Percentiles rank a stretch among this genome's conserved stretches.
Conservation (phyloP, 768 basidiomycete species). For the Cyclocybe cylindracea region DNA sequence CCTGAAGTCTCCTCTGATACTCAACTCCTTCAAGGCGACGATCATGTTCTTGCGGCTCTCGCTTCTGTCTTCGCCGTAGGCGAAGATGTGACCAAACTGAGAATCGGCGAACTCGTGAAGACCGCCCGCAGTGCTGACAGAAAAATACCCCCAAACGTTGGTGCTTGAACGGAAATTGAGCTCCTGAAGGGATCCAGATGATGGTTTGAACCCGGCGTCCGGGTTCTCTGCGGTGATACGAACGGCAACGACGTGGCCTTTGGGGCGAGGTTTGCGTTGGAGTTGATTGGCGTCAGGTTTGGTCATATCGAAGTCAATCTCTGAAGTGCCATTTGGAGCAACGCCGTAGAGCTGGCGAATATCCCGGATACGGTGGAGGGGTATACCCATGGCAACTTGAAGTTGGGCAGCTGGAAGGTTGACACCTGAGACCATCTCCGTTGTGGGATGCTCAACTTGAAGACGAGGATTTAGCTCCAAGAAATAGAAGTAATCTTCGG, state of each 20-base stretch:
- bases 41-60: conserved; percentile 99
- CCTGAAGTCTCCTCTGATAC: conserved; percentile 98
- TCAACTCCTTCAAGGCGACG: conserved; percentile 95
- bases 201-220: conserved; percentile 99
- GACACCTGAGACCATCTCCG: conserved; percentile 99
- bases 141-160: conserved; percentile 99
- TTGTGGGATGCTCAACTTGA: conserved; percentile 99
- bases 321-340: conserved; percentile 82
- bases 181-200: conserved; percentile 94
- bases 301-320: conserved; percentile 96
- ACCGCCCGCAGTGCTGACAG: conserved; percentile 92
- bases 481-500: conserved; percentile 95
- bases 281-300: conserved; percentile 85
- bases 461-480: conserved; percentile 98
- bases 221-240: conserved; percentile 99
- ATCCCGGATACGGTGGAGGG: conserved; percentile 92
- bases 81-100: conserved; percentile 99
- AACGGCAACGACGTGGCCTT: conserved; percentile 98
- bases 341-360: conserved; percentile 96
- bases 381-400: conserved; percentile 97
- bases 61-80: conserved; percentile 93
- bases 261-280: conserved; percentile 94
- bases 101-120: conserved; percentile 99
- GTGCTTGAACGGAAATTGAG: conserved; percentile 99
- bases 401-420: conserved; percentile 97